These are phyloP conservation scores for Colletotrichum sp. DNA, from an alignment of 2,329 filamentous ascomycete genomes.

Conservation along the genomic window DNA sequence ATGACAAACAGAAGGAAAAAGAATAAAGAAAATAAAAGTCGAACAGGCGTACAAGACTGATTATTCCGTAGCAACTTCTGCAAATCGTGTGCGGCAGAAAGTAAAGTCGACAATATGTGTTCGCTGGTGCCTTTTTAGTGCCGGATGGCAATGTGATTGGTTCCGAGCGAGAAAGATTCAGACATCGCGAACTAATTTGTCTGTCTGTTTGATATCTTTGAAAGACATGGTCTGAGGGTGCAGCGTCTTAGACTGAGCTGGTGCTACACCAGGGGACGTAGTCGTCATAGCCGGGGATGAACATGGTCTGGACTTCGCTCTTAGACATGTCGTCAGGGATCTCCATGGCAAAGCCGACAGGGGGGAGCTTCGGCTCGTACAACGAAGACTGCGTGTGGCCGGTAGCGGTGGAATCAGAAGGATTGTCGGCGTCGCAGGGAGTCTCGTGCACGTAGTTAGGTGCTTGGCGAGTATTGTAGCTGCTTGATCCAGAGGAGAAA, in stretches of 20 bases:
- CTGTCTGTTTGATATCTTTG: background rate
- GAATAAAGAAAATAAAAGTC: slow-evolving; percentile 16
- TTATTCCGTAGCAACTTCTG: slow-evolving; percentile 13
- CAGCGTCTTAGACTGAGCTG: background rate
- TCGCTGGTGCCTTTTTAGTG: background rate
- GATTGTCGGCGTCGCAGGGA: background rate
- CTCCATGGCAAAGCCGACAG: slow-evolving; percentile 8
- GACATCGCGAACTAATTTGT: background rate
- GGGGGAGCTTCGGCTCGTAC: background rate
- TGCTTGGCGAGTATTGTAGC: background rate
- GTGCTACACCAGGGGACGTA: background rate
- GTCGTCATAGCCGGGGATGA: slow-evolving; percentile 17
- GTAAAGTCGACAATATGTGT: slow-evolving; percentile 15
- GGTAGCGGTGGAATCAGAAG: background rate
- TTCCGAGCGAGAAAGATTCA: background rate
- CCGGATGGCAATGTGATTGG: background rate
- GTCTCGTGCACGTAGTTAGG: background rate
- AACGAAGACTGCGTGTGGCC: background rate
- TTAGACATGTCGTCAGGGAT: slow-evolving; percentile 16
- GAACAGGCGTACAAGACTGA: slow-evolving; percentile 4
- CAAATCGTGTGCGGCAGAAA: slow-evolving; percentile 6
- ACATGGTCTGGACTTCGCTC: slow-evolving; percentile 8
- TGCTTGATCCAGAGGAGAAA: background rate
- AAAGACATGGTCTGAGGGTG: background rate
- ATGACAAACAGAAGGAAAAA: background rate